Conservation (phyloP, 2,329 filamentous ascomycete genomes). For the Verticillium isaacii region DNA sequence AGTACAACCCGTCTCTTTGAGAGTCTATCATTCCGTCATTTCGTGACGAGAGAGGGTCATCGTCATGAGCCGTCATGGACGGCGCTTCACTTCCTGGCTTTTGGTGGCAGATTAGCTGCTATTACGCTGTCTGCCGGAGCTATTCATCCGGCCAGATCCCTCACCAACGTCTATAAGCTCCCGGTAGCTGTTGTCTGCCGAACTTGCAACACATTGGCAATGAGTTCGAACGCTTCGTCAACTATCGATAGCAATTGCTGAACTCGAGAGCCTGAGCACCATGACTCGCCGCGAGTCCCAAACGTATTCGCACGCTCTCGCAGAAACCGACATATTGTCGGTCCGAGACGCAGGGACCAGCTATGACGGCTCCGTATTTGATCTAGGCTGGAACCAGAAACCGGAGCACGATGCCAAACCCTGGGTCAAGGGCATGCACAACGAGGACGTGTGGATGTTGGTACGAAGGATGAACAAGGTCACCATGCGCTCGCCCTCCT, state of each 20-base stretch:
- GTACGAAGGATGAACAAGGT: constrained; percentile 60
- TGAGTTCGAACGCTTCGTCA: neutral
- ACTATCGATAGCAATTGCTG: neutral
- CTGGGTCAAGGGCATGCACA: constrained; percentile 6
- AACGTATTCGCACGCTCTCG: neutral
- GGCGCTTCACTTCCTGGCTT: neutral
- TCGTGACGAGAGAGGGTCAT: neutral
- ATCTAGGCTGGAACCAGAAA: neutral
- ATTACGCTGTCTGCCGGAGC: neutral
- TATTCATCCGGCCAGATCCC: neutral
- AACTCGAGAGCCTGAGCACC: neutral
- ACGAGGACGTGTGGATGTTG: constrained; percentile 54
- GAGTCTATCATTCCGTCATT: no score
- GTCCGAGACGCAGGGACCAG: neutral
- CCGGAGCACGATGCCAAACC: neutral
- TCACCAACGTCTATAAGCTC: neutral
- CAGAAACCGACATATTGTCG: neutral
- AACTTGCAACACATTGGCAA: neutral
- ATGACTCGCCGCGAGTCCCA: neutral
- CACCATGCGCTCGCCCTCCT: neutral
- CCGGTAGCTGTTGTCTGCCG: neutral
- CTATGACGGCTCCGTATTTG: neutral
- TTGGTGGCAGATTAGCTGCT: neutral
- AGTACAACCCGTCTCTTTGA: no score
- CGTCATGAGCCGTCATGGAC: neutral